These are phyloP conservation scores for Cynanchum wilfordii DNA, from an alignment of 257 asterid genomes.

Conservation along the genomic window DNA sequence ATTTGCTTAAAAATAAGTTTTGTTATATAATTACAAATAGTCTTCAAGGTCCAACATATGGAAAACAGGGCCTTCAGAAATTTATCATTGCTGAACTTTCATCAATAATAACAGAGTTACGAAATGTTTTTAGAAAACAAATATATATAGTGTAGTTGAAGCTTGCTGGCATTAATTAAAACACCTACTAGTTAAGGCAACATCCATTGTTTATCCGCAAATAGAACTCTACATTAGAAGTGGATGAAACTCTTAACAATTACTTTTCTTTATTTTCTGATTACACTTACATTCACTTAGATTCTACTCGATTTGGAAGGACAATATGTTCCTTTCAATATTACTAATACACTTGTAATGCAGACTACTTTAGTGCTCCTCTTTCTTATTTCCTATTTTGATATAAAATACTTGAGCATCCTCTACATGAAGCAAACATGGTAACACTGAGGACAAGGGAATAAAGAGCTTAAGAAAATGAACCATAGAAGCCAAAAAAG, in stretches of 20 bases:
- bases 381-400: background rate
- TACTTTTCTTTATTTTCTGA: background rate
- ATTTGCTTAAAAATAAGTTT: background rate
- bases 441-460: background rate
- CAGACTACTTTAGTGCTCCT: background rate
- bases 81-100: background rate
- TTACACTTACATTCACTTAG: background rate
- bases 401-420: background rate
- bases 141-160: background rate
- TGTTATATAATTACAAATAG: background rate
- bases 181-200: background rate
- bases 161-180: background rate
- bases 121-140: too few relatives aligned
- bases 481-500: background rate
- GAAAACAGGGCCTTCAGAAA: background rate
- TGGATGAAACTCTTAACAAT: background rate
- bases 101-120: background rate
- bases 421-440: background rate
- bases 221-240: background rate
- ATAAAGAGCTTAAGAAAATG: background rate
- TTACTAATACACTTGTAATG: background rate
- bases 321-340: background rate
- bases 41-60: background rate
- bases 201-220: background rate
- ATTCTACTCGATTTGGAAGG: background rate